Conservation (phyloP, 2,329 filamentous ascomycete species). For the Zopfia rhizophila region DNA sequence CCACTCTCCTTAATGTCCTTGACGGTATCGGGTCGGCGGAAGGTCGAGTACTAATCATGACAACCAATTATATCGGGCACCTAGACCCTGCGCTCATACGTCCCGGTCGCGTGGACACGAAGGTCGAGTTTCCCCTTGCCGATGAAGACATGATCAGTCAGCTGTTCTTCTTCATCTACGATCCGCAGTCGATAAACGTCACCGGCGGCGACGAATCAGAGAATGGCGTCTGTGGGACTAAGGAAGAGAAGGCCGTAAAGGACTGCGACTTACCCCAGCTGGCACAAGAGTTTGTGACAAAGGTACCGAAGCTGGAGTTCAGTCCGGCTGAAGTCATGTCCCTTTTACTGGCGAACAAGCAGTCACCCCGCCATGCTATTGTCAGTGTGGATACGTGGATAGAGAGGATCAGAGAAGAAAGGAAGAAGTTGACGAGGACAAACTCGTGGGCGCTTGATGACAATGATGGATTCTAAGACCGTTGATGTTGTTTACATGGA, state of each 20-base stretch:
- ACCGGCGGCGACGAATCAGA: slow-evolving; percentile 5
- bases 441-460: slow-evolving; percentile 6
- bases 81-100: slow-evolving; percentile 78
- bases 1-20: slow-evolving; percentile 81
- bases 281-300: slow-evolving; percentile 25
- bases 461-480: background rate
- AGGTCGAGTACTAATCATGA: slow-evolving; percentile 81
- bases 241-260: too few relatives aligned
- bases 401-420: slow-evolving; percentile 22
- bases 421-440: slow-evolving; percentile 22
- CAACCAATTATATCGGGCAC: slow-evolving; percentile 77
- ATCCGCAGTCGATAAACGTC: slow-evolving; percentile 3
- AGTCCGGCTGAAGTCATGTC: slow-evolving; percentile 28
- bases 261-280: slow-evolving; percentile 22
- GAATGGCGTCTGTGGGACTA: too few relatives aligned
- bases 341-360: slow-evolving; percentile 27
- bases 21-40: slow-evolving; percentile 82
- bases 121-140: slow-evolving; percentile 64
- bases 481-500: too few relatives aligned
- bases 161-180: slow-evolving; percentile 25
- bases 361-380: slow-evolving; percentile 23
- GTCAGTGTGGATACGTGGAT: slow-evolving; percentile 21
- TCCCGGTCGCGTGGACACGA: slow-evolving; percentile 74
- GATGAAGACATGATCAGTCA: slow-evolving; percentile 26
- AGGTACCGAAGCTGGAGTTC: slow-evolving; percentile 23